Evolutionary conservation across 331 rosid species (phyloP).

Genomic region (Malus hybrid): DNA sequence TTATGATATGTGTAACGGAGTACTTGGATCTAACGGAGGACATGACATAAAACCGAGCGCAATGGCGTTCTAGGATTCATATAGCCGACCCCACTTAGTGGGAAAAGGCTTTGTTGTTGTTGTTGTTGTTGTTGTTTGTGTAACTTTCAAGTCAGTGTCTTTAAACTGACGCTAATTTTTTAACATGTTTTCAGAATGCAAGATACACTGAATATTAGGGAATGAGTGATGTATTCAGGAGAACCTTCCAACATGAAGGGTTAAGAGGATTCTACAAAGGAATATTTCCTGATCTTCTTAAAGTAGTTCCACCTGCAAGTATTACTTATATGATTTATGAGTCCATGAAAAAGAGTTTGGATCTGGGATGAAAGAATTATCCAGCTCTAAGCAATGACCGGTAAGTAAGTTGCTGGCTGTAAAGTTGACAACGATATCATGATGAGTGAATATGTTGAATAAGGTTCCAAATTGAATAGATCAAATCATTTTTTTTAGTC

Average conservation of each 20-base stretch:
- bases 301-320: slow-evolving; percentile 88
- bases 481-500: slow-evolving; percentile 23
- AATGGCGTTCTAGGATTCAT: too few relatives aligned
- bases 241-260: slow-evolving; percentile 68
- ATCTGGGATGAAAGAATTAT: slow-evolving; percentile 40
- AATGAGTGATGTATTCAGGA: slow-evolving; percentile 76
- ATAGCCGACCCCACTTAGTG: too few relatives aligned
- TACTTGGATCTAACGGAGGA: too few relatives aligned
- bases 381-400: slow-evolving; percentile 8
- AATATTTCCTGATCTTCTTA: slow-evolving; percentile 74
- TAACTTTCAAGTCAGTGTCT: slow-evolving; percentile 1
- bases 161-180: slow-evolving; percentile 8
- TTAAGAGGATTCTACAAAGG: slow-evolving; percentile 79
- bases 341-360: slow-evolving; percentile 62
- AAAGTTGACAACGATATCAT: slow-evolving; percentile 18
- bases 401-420: slow-evolving; percentile 30
- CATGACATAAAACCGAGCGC: too few relatives aligned
- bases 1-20: not conserved
- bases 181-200: slow-evolving; percentile 62
- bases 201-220: slow-evolving; percentile 53
- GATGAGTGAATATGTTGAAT: slow-evolving; percentile 32
- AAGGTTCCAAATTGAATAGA: slow-evolving; percentile 29
- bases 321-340: slow-evolving; percentile 81
- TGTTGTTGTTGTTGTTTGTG: too few relatives aligned
- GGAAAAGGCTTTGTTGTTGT: too few relatives aligned